A percentile compares a stretch with the other conserved stretches of the same genome.
phyloP scores from a whole-genome alignment of 2,329 filamentous ascomycete species.

The Colletotrichum sidae region DNA sequence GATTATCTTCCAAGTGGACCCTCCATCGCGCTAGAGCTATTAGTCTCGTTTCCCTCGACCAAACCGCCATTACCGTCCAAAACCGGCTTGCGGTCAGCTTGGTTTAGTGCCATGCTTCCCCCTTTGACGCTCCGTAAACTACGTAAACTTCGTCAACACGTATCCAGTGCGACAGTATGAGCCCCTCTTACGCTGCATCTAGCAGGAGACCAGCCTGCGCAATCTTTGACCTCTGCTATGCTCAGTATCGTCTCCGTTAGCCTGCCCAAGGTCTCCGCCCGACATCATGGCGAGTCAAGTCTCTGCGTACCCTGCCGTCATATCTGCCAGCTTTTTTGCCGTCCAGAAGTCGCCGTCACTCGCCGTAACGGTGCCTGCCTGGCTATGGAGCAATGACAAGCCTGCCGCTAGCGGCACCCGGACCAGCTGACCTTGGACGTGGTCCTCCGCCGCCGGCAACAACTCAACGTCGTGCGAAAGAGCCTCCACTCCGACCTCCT shows the following conservation, averaged over 20 bases:
- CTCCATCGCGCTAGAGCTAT: conserved; percentile 13
- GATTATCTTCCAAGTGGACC: conserved; percentile 14
- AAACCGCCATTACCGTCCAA: conserved; percentile 6
- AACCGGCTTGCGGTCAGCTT: neutral
- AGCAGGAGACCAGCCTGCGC: conserved; percentile 13
- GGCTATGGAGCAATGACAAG: conserved; percentile 6
- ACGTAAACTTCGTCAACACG: neutral
- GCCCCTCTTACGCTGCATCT: conserved; percentile 4
- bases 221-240: conserved; percentile 1
- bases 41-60: conserved; percentile 6
- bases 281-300: conserved; percentile 20
- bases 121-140: conserved; percentile 7
- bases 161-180: neutral
- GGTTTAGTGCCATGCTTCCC: conserved; percentile 14
- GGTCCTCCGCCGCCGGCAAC: neutral
- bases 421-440: conserved; percentile 16
- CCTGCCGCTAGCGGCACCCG: conserved; percentile 18
- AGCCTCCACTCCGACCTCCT: conserved; percentile 20
- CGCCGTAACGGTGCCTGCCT: conserved; percentile 31
- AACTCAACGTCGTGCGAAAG: conserved; percentile 23
- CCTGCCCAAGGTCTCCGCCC: conserved; percentile 24
- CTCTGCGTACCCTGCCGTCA: conserved; percentile 13
- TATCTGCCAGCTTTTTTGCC: conserved; percentile 1
- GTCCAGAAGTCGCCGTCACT: conserved; percentile 1
- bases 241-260: conserved; percentile 13